Base-by-base conservation (phyloP, 2,329 filamentous ascomycete species). In the Aspergillus transmontanensis region DNA sequence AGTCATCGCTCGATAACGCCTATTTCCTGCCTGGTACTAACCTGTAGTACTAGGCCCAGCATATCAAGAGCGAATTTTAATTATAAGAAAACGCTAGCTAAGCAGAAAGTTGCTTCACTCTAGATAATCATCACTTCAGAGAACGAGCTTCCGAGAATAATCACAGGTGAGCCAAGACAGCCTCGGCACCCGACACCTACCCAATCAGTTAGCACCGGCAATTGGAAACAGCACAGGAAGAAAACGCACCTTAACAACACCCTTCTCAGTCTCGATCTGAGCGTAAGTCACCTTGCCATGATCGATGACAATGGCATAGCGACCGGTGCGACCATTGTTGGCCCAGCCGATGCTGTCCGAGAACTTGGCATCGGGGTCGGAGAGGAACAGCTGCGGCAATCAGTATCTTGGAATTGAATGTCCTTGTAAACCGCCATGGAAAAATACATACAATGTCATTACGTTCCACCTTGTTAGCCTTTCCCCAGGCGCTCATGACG, bases 401-500 rank as follows among this genome's bases (percentile, higher is more conserved):
- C 50, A 61, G 39, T n/a, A 26, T 43, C 5, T 4, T 6, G 28
- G 11, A 30, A 30, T 28, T 1, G 1, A 32, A 9, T 3, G 7
- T 10, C 3, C n/a, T 21, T 14, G 12, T n/a, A 6, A 1, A 43
- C 28, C 11, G 2, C 14, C 26, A 28, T 7, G 9, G 9, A n/a
- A 26, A 26, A 56, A n/a, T 59, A 75, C 81, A 58, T 75, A 89
- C 84, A 67, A 90, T 86, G 67, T 86, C 84, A 71, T 94, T 88
- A 65, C 89, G 87, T 73, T 87, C 89, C 72, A 94, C 83, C 48
- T 85, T 84, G 78, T 96, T 94, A 69, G 92, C 92, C 85, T 96
- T 96, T 78, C 88, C 90, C 91, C 91, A 94, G 23, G 90, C 92
- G 69, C 88, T 89, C 91, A 94, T 94, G 75, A 96, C 93, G 73